Conservation (phyloP, 2,329 filamentous ascomycete species). For the Aspergillus sp. region DNA sequence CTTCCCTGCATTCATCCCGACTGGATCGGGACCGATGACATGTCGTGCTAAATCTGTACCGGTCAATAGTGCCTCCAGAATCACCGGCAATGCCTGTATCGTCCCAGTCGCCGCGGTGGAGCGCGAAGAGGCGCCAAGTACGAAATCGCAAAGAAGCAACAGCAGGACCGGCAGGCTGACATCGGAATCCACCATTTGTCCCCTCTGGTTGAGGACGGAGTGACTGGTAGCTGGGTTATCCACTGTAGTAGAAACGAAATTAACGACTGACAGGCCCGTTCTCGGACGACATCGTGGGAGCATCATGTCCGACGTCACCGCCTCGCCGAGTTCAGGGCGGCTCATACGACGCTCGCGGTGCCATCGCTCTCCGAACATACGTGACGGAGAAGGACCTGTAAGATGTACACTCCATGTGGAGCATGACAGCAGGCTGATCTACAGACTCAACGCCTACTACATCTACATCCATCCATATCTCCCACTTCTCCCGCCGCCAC, state of each 20-base stretch:
- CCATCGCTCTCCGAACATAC: background rate
- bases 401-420: background rate
- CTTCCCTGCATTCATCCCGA: background rate
- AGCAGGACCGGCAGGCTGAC: too few relatives aligned
- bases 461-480: constrained; percentile 25
- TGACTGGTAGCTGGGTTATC: too few relatives aligned
- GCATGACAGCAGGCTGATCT: background rate
- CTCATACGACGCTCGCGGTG: too few relatives aligned
- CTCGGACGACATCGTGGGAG: too few relatives aligned
- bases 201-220: too few relatives aligned
- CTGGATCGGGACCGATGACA: background rate
- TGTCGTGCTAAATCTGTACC: background rate
- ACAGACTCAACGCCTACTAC: constrained; percentile 25
- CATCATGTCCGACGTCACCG: too few relatives aligned
- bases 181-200: too few relatives aligned
- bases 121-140: background rate
- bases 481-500: constrained; percentile 18
- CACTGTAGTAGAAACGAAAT: too few relatives aligned
- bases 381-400: background rate
- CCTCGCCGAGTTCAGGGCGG: too few relatives aligned
- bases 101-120: background rate
- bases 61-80: constrained; percentile 15
- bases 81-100: constrained; percentile 10
- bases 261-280: too few relatives aligned
- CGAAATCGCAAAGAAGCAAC: too few relatives aligned